Base-by-base conservation (phyloP, 1,139 yeast genomes). In the Meyerozyma carpophila region DNA sequence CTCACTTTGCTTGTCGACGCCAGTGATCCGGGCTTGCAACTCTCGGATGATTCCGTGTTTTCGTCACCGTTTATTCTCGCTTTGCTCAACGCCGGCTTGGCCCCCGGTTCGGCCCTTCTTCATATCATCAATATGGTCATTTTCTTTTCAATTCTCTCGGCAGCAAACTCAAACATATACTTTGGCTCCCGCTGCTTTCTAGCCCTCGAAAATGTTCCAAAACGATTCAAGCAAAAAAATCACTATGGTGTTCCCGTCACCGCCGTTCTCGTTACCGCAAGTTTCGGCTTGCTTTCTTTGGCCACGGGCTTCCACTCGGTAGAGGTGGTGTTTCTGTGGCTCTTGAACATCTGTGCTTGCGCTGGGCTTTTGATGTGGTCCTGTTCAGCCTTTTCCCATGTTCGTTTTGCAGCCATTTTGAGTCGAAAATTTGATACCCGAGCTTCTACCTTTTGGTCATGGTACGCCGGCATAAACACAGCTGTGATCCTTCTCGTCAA, bases 101-200 rank as follows among this genome's bases (percentile, higher is more conserved):
- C 18, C 11, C 11, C 18, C 3, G 21, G 16, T 10, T 32, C 36
- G 18, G 36, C 21, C 16, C 36, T 32, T 10, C 21, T 14, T 25
- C 32, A 38, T 20, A 25, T 45, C 4, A 58, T 59, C 47, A 58
- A 59, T 43, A 47, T 55, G 18, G 55, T 60, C 27, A 55, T 59
- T 14, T 46, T 59, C 21, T 42, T 52, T 5, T 56, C 62, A 9
- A 54, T 61, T 36, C 26, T 60, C 11, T 59, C 62, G 11, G 65
- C 66, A 0, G 64, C 64, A n/a, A 61, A 59, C 45, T 58, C 63
- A 13, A 61, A 61, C 40, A 54, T 61, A 8, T 59, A 59, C 47
- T 58, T 57, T 44, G 65, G 65, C 0, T 58, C 63, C 13, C 41
- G 64, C 29, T 57, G 59, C 40, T 47, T 61, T 25, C 43, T 55